Evolutionary conservation across 2,329 filamentous ascomycete genomes (phyloP).

Genomic region (Pseudogymnoascus sp.): DNA sequence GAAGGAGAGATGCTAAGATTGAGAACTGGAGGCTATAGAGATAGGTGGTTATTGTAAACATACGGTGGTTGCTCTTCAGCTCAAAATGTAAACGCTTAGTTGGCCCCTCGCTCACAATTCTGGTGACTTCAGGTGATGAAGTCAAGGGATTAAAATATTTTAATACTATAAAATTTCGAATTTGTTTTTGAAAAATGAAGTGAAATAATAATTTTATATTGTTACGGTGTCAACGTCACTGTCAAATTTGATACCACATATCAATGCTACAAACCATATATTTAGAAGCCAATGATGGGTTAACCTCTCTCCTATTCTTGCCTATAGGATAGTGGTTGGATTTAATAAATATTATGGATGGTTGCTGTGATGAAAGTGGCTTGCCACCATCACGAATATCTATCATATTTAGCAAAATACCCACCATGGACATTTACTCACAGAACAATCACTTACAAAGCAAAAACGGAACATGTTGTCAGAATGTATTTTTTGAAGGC

Average conservation of each 20-base stretch:
- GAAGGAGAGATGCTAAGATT: neutral
- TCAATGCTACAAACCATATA: neutral
- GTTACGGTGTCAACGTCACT: neutral
- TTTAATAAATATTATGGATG: neutral
- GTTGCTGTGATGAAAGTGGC: neutral
- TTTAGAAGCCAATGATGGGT: neutral
- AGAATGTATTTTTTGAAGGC: neutral
- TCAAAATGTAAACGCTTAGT: neutral
- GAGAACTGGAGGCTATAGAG: neutral
- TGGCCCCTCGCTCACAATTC: neutral
- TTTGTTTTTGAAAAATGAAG: neutral
- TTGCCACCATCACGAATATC: neutral
- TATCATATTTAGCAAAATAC: neutral
- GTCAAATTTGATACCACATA: no score
- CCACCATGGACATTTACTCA: neutral
- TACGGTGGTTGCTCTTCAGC: neutral
- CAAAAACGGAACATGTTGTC: neutral
- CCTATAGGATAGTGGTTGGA: neutral
- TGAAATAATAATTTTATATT: neutral
- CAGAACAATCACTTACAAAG: neutral
- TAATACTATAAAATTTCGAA: neutral
- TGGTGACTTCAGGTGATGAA: neutral
- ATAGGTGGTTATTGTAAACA: conserved; percentile 4
- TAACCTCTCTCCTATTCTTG: neutral
- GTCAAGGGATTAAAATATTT: neutral